These are phyloP conservation scores for Pichia thaimueangensis DNA, from an alignment of 805 yeast genomes.

Conservation along the genomic window DNA sequence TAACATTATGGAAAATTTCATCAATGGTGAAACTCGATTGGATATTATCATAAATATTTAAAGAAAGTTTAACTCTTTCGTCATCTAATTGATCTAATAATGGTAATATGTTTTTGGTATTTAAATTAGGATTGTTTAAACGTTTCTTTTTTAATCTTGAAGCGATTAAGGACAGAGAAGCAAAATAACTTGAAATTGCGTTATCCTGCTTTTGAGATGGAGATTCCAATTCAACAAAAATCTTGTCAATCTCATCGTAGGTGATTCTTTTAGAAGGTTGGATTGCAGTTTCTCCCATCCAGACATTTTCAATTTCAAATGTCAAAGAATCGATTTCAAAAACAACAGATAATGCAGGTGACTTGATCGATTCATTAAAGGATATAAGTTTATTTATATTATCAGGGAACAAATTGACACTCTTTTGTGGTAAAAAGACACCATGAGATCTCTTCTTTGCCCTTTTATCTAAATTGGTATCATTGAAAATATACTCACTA, in stretches of 20 bases:
- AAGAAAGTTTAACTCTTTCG: conserved; percentile 63
- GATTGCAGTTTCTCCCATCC: conserved; percentile 68
- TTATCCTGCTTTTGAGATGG: conserved; percentile 38
- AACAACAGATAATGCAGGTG: conserved; percentile 69
- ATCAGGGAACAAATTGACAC: conserved; percentile 61
- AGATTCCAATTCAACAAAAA: conserved; percentile 30
- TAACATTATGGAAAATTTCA: conserved; percentile 76
- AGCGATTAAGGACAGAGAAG: conserved; percentile 58
- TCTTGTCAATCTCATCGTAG: conserved; percentile 49
- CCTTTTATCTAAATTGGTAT: conserved; percentile 76
- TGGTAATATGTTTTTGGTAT: conserved; percentile 48
- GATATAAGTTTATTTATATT: conserved; percentile 55
- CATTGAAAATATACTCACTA: conserved; percentile 62
- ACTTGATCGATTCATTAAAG: conserved; percentile 51
- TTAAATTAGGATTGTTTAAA: conserved; percentile 43
- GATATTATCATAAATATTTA: conserved; percentile 64
- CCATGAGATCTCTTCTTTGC: conserved; percentile 87
- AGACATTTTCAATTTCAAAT: conserved; percentile 66
- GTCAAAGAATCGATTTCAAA: conserved; percentile 71
- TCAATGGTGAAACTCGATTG: conserved; percentile 53
- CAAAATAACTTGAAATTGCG: conserved; percentile 54
- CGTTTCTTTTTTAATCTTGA: conserved; percentile 67
- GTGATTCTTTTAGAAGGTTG: conserved; percentile 54
- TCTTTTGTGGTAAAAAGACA: conserved; percentile 77
- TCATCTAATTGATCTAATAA: conserved; percentile 80